Percentiles rank a stretch among this genome's conserved stretches.
Conservation (phyloP, 2,329 filamentous ascomycete species). For the Sphaerulina musiva region DNA sequence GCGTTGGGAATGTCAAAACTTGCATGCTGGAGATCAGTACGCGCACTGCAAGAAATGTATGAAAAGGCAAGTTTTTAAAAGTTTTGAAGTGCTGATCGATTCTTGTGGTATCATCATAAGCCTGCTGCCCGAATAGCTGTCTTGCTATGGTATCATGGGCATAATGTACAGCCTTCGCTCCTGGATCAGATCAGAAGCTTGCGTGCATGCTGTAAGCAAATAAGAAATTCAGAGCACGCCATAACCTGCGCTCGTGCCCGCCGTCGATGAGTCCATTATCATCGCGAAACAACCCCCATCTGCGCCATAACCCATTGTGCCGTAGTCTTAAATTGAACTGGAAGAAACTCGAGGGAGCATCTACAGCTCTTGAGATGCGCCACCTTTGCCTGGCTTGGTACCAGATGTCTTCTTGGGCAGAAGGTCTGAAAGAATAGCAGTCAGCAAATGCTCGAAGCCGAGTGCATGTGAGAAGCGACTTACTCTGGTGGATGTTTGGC, state of each 20-base stretch:
- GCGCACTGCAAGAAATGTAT: neutral
- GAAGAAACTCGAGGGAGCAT: constrained; percentile 29
- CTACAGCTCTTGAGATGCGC: constrained; percentile 90
- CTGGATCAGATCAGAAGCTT: constrained; percentile 25
- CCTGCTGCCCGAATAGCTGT: constrained; percentile 21
- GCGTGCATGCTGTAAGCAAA: constrained; percentile 16
- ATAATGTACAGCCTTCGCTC: constrained; percentile 26
- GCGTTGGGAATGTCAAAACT: neutral
- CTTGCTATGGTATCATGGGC: constrained; percentile 19
- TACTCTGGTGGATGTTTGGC: constrained; percentile 96
- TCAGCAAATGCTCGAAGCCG: constrained; percentile 35
- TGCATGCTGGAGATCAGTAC: constrained; percentile 2
- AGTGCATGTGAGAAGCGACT: constrained; percentile 34
- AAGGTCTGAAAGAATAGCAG: constrained; percentile 59
- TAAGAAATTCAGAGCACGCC: constrained; percentile 22
- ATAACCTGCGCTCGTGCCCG: constrained; percentile 30
- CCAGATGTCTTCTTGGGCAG: constrained; percentile 91
- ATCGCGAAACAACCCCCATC: constrained; percentile 29
- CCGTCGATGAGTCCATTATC: constrained; percentile 33
- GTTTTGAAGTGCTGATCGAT: constrained; percentile 22
- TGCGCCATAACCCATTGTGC: constrained; percentile 30
- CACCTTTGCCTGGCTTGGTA: constrained; percentile 77
- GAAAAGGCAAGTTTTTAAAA: neutral
- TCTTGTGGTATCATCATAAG: constrained; percentile 27
- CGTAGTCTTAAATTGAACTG: constrained; percentile 21